phyloP scores from a whole-genome alignment of 352 stramenopile genomes.

The Globisporangium solare region DNA sequence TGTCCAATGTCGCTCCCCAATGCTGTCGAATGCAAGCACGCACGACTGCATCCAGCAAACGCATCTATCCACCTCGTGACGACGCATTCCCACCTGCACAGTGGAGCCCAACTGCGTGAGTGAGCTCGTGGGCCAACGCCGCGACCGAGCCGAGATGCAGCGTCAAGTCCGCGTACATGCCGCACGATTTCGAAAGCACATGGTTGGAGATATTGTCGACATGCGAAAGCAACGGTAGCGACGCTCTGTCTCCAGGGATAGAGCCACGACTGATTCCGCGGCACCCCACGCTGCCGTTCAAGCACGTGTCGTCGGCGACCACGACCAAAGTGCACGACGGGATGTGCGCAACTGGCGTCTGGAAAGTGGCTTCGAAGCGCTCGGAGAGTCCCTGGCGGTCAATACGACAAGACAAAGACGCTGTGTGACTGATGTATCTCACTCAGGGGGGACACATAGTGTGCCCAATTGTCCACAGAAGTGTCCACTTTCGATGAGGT shows the following conservation, averaged over 20 bases:
- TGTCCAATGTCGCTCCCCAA: constrained; percentile 27
- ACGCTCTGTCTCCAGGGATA: too few relatives aligned
- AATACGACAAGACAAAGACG: not conserved
- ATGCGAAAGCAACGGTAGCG: constrained; percentile 4
- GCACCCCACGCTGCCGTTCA: constrained; percentile 5
- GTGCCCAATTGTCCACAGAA: too few relatives aligned
- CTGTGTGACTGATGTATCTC: too few relatives aligned
- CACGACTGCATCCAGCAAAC: constrained; percentile 13
- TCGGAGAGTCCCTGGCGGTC: not conserved
- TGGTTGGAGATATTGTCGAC: constrained; percentile 26
- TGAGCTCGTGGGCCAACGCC: constrained; percentile 31
- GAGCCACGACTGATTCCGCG: not conserved
- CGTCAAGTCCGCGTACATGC: constrained; percentile 24
- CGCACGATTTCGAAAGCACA: constrained; percentile 18
- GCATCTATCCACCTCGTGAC: not conserved
- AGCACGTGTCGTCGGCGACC: constrained; percentile 9
- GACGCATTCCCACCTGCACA: not conserved
- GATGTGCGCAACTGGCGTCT: constrained; percentile 7
- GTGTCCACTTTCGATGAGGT: not conserved
- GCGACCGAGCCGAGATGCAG: constrained; percentile 33
- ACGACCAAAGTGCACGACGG: constrained; percentile 14
- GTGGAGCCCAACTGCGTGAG: constrained; percentile 14
- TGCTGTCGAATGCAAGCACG: constrained; percentile 37
- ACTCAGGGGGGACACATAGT: too few relatives aligned
- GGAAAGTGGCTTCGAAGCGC: constrained; percentile 4